Evolutionary conservation across 768 basidiomycete genomes (phyloP), one percentile per base, ranked within the genome.

Genomic region (Kwoniella mangroviensis): DNA sequence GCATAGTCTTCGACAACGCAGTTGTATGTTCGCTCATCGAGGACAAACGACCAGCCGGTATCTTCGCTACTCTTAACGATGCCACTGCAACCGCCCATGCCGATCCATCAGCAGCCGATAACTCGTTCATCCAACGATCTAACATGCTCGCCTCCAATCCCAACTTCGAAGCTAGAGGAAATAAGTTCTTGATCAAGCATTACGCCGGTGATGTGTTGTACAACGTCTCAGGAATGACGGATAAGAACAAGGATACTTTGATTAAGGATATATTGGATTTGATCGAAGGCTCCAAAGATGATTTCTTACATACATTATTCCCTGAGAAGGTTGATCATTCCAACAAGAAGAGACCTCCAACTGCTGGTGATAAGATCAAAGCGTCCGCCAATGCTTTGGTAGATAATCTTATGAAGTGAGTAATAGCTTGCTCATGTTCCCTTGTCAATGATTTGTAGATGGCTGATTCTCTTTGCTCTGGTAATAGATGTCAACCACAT

Each of bases 141-240:
- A 88, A 93, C 1, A 87, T 86, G 76, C 86, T 98, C 4, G 86
- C 92, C 6, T 88, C 89, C 5, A 96, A 96, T 83, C 86, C 93
- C 21, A 95, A 99, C 83, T 99, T 98, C 80, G 97, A 99, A 80
- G 86, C 92, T 15, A 92, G 97, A 58, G 97, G 97, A 13, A 84
- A 90, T 15, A 94, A 99, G 81, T 99, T 98, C 85, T 84, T 99
- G 62, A 91, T 99, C 72, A 91, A 89, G 78, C 97, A 99, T 81
- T 99, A 98, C 79, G 97, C 97, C 21, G 97, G 97, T 75, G 97
- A 98, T 79, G 97, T 99, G 71, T 92, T 94, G 89, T 99, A 99
- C 85, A 97, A 95, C 72, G 90, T 98, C 13, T 82, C 91, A 7
- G 97, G 97, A 2, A 99, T 99, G 96, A 98, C 97, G 17, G 97